phyloP scores from a whole-genome alignment of 805 yeast species.

The Pichia rugopelliculosa region DNA sequence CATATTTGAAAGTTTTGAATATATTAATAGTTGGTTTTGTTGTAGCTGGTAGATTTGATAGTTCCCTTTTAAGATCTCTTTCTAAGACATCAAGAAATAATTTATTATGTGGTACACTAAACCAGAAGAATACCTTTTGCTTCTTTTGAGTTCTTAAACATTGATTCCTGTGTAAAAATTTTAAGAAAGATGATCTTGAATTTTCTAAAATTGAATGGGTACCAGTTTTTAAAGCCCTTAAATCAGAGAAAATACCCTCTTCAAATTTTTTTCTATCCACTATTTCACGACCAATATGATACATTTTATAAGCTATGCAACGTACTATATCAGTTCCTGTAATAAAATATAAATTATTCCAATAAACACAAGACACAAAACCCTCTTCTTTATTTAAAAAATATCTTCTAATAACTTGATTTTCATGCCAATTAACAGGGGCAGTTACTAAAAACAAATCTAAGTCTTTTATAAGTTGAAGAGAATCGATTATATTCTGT shows the following conservation, averaged over 20 bases:
- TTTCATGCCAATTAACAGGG: constrained; percentile 88
- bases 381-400: constrained; percentile 84
- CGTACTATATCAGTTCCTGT: constrained; percentile 97
- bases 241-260: constrained; percentile 90
- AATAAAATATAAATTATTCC: constrained; percentile 84
- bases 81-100: constrained; percentile 90
- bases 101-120: constrained; percentile 88
- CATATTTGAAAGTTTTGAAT: constrained; percentile 66
- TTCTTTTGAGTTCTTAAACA: constrained; percentile 93
- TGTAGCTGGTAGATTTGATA: constrained; percentile 52
- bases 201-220: constrained; percentile 80
- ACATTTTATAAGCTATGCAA: constrained; percentile 80
- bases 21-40: constrained; percentile 73
- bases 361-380: constrained; percentile 83
- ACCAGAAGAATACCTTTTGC: constrained; percentile 96
- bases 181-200: constrained; percentile 79
- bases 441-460: constrained; percentile 88
- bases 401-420: constrained; percentile 80
- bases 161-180: constrained; percentile 74
- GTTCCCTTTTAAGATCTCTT: constrained; percentile 80
- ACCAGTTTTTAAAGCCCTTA: constrained; percentile 79
- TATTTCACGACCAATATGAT: constrained; percentile 81
- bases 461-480: constrained; percentile 69
- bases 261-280: constrained; percentile 89
- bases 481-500: constrained; percentile 28